Base-by-base conservation (phyloP, 805 yeast genomes). In the Nakazawaea laoshanensis region DNA sequence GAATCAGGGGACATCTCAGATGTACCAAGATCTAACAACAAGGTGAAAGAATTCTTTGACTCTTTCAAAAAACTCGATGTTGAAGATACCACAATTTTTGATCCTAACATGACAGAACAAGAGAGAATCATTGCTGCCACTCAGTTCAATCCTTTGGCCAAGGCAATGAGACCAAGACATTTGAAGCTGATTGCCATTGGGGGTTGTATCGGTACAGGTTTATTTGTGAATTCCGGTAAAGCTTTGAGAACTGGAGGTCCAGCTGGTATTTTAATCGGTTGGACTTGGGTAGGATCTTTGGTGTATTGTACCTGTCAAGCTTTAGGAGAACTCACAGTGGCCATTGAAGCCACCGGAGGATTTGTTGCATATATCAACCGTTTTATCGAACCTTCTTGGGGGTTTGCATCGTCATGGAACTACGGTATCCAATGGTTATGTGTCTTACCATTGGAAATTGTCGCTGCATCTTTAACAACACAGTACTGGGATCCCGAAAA, bases 161-260 rank as follows among this genome's bases (percentile, higher is more conserved):
- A 72, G 41, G 59, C 67, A 10, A 52, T 75, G 49, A 74, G 45
- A 24, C 50, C 46, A 36, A 45, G 55, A 37, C 83, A 76, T 45
- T 50, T 77, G 45, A 74, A 75, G 42, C 74, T 78, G 70, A 68
- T 78, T 40, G 75, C 84, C 22, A 71, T 78, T 26, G 83, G 83
- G 26, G 77, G 81, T 29, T 66, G 77, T 26, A 70, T 77, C 24
- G 84, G 84, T 38, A 75, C 83, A 0, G 84, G 86, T 48, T 55
- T 77, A 36, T 75, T 78, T 41, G 70, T 77, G 34, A 83, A 82
- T 37, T 67, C 80, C 3, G 84, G 83, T 34, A 54, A 65, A 27
- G 72, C 81, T 1, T 57, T 79, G 39, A 49, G 50, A 22, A 61
- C 65, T 13, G 80, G 80, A 46, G 86, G 86, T 26, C 80, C 83